Percentiles rank a stretch among this genome's conserved stretches.
phyloP scores from a whole-genome alignment of 2,329 filamentous ascomycete genomes.

The Colletotrichum liaoningense region DNA sequence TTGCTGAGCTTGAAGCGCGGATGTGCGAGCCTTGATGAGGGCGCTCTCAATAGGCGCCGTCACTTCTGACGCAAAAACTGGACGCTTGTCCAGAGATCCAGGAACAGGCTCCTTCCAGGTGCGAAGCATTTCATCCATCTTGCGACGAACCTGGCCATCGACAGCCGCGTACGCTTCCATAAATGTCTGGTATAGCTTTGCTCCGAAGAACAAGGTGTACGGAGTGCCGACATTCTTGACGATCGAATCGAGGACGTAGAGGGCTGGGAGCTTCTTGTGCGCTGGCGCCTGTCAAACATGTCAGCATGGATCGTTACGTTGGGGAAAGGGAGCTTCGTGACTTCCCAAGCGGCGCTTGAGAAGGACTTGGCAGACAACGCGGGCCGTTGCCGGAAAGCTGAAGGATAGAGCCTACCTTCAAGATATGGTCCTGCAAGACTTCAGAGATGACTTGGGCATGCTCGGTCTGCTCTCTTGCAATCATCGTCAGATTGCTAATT shows the following conservation, averaged over 20 bases:
- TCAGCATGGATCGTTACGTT: slow-evolving; percentile 48
- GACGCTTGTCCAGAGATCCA: slow-evolving; percentile 90
- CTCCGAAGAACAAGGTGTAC: slow-evolving; percentile 94
- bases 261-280: slow-evolving; percentile 89
- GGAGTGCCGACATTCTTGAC: slow-evolving; percentile 99
- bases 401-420: slow-evolving; percentile 76
- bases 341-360: not conserved
- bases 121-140: slow-evolving; percentile 96
- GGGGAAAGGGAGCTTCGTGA: not conserved
- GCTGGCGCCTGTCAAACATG: slow-evolving; percentile 76
- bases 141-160: slow-evolving; percentile 82
- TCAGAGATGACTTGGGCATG: slow-evolving; percentile 93
- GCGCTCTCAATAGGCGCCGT: slow-evolving; percentile 95
- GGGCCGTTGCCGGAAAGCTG: not conserved
- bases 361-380: not conserved
- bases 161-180: slow-evolving; percentile 97
- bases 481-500: slow-evolving; percentile 96
- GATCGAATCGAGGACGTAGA: slow-evolving; percentile 97
- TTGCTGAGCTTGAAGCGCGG: slow-evolving; percentile 63
- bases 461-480: slow-evolving; percentile 97
- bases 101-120: slow-evolving; percentile 99
- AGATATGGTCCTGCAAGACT: slow-evolving; percentile 91
- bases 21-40: slow-evolving; percentile 81
- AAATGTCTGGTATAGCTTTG: slow-evolving; percentile 92
- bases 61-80: slow-evolving; percentile 89